These are phyloP conservation scores for Kentomonas sorsogonicus DNA, from an alignment of 208 protist species.

Conservation along the genomic window DNA sequence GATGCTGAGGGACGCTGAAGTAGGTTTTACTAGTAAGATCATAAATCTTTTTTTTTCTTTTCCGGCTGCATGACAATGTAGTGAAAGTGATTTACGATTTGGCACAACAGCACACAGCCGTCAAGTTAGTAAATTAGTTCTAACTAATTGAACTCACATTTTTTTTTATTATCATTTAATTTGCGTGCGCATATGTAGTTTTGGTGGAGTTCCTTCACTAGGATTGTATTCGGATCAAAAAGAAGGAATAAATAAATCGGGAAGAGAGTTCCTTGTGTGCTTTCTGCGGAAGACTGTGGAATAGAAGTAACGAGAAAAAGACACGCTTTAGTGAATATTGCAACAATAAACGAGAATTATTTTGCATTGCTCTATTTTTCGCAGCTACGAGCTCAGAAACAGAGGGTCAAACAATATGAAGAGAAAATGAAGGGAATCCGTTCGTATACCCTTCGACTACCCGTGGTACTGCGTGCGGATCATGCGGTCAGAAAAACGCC, in stretches of 20 bases:
- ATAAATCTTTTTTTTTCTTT: no score
- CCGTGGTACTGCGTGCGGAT: neutral
- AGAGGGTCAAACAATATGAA: slow-evolving; percentile 8
- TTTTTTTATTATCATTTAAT: neutral
- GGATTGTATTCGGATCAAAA: neutral
- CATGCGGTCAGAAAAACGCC: slow-evolving; percentile 2
- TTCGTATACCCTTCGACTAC: neutral
- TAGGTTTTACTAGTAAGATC: no score
- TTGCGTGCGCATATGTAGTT: no score
- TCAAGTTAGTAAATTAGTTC: neutral
- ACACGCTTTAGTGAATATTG: neutral
- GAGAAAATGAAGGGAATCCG: neutral
- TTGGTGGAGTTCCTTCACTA: no score
- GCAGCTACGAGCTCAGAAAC: neutral
- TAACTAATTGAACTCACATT: neutral
- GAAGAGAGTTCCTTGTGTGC: neutral
- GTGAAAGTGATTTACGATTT: no score
- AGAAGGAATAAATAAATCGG: slow-evolving; percentile 5
- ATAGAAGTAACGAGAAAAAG: neutral
- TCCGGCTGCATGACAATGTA: no score
- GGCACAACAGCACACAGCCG: no score
- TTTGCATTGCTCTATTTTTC: slow-evolving; percentile 1
- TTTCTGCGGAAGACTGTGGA: neutral
- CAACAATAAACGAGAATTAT: neutral
- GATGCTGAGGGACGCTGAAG: no score